Base-by-base conservation (phyloP, 257 asterid species). In the Eustoma russellianum region DNA sequence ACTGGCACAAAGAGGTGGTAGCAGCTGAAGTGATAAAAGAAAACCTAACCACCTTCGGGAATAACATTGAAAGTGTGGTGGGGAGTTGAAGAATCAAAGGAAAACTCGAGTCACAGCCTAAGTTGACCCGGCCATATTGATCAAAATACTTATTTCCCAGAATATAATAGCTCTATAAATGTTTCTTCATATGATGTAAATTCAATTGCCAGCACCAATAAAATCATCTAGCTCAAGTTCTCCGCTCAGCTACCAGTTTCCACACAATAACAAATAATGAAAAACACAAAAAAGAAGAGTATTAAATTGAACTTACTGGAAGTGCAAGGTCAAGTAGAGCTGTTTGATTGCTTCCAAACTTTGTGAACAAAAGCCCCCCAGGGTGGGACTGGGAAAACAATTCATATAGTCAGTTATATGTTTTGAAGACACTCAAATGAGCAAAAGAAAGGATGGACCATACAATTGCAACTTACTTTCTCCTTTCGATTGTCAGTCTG, bases 271-370 rank as follows among this genome's bases (percentile, higher is more conserved):
- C 41, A 28, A 46, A 16, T 13, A 15, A 15, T 34, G 49, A 61
- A 7, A 38, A 38, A 38, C 43, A 51, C 6, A 47, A 33, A 19
- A 5, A 35, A 30, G 35, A 5, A 48, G 16, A 47, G 50, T 6
- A 52, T 40, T 49, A 33, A 40, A 56, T 33, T 17, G 10, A 47
- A 60, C 89, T 55, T 83, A 90, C 96, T 75, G 94, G 94, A 56
- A 86, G 83, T 38, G 94, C 85, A 57, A 90, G 87, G 77, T 90
- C 98, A 44, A 90, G 94, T 68, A 90, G 57, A 45, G 98, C 93
- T 30, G 94, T 82, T 71, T 90, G 98, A 78, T 76, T 83, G 83
- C 95, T 71, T 61, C 94, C 95, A 62, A 85, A 83, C 69, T 86
- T 83, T 17, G 93, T 81, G 70, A 90, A 83, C 53, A 89, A 74